A percentile compares a stretch with the other conserved stretches of the same genome.
These are phyloP conservation scores for Azolla pinnata DNA, from an alignment of 75 land plant genomes.

Conservation along the genomic window DNA sequence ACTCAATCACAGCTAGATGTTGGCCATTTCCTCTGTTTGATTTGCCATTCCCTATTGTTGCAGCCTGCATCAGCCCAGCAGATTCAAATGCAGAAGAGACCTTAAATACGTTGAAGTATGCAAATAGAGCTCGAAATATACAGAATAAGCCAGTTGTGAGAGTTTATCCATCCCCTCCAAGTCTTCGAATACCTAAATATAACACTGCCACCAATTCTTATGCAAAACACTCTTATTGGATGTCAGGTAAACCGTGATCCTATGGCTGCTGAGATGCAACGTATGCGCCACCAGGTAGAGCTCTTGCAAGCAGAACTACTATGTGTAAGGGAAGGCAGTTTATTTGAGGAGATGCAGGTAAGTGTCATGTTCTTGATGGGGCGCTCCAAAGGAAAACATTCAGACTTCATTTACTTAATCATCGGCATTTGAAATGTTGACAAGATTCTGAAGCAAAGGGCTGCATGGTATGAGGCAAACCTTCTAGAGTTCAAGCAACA, in stretches of 20 bases:
- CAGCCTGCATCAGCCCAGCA: conserved; percentile 99
- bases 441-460: conserved; percentile 77
- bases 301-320: conserved; percentile 82
- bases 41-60: no score
- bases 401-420: no score
- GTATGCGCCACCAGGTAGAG: conserved; percentile 83
- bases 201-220: neutral
- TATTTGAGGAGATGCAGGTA: conserved; percentile 74
- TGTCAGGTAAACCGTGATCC: conserved; percentile 92
- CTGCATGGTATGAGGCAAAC: conserved; percentile 68
- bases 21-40: no score
- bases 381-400: no score
- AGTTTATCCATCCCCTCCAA: no score
- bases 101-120: conserved; percentile 90
- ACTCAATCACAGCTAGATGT: no score
- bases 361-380: no score
- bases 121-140: conserved; percentile 96
- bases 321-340: conserved; percentile 45
- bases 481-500: conserved; percentile 57
- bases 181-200: neutral
- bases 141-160: conserved; percentile 95
- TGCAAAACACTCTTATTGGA: no score
- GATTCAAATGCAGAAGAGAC: conserved; percentile 98
- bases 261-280: conserved; percentile 82
- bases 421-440: no score